Evolutionary conservation across 169 alveolate species (phyloP), one percentile per base, ranked within the genome.

Genomic region (Eimeria tenella): DNA sequence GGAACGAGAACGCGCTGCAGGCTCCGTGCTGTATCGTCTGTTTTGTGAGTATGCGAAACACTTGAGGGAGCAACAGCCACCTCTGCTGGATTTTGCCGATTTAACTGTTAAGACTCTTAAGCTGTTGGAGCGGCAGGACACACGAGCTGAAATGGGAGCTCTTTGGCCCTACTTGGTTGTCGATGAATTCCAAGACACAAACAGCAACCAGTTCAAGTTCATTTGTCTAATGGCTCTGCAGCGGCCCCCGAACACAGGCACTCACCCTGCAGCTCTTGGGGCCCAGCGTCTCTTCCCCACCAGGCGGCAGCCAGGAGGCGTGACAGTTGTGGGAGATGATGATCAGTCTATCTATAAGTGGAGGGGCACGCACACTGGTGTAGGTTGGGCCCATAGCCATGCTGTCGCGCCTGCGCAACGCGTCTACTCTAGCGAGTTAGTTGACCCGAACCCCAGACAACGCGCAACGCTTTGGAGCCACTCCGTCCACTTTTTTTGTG

Each of bases 111-210:
- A 74, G 55, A 73, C 96, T 7, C 87, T 92, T 56, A 60, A 31
- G 87, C 86, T 96, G 65, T 94, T 96, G 77, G 95, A 94, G 82
- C 77, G 86, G 31, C 82, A 87, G 49, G 89, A 87, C 5, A 86
- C 94, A 42, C 89, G 95, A 17, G 56, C 58, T 77, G 84, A 93
- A 63, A 89, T 95, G 79, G 96, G 94, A 65, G 58, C 94, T 1
- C 86, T 42, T 21, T 97, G 82, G 94, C 94, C 96, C 25, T 96
- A 95, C 95, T 68, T 97, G 25, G 92, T 97, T 84, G 96, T 96
- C 77, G 98, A 97, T 79, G 98, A 97, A 77, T 97, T 95, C 91
- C 98, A 97, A 87, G 98, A 97, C 86, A 96, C 98, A 1, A 96
- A 96, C 90, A 82, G 75, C 87, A 52, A 94, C 19, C 98, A 97